These are phyloP conservation scores for Didymella arachidicola DNA, from an alignment of 2,329 filamentous ascomycete species.

Conservation along the genomic window DNA sequence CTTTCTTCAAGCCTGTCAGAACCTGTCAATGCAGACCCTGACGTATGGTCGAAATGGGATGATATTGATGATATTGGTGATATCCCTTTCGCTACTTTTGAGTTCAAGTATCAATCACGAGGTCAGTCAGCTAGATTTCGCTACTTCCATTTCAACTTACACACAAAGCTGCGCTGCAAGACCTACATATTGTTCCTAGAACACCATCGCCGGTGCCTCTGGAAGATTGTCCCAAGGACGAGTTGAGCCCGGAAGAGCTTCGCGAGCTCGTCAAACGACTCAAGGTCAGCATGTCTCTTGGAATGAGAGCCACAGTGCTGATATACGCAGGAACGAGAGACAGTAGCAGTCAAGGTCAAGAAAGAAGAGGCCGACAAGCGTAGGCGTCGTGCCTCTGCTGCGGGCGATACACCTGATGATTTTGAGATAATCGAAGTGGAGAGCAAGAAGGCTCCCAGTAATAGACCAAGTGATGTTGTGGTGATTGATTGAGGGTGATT, in stretches of 20 bases:
- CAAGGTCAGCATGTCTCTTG: no score
- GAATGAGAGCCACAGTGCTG: no score
- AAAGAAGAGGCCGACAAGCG: background rate
- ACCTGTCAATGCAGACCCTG: no score
- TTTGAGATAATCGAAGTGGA: background rate
- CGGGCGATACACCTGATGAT: background rate
- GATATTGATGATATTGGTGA: no score
- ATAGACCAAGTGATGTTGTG: background rate
- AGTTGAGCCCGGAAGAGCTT: background rate
- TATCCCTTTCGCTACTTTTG: background rate
- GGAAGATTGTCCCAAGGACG: background rate
- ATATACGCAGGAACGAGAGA: background rate
- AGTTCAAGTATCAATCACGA: no score
- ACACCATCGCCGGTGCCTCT: background rate
- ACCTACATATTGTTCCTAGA: background rate
- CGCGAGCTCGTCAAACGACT: background rate
- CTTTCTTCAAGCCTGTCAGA: no score
- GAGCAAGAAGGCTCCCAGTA: background rate
- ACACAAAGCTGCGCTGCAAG: background rate
- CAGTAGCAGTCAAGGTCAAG: background rate
- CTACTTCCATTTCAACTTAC: no score
- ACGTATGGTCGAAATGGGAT: no score
- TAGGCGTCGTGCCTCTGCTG: background rate
- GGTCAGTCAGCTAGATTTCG: no score
- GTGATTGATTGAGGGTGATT: background rate